phyloP scores from a whole-genome alignment of 2,329 filamentous ascomycete genomes.

The Penicillium rolfsii region DNA sequence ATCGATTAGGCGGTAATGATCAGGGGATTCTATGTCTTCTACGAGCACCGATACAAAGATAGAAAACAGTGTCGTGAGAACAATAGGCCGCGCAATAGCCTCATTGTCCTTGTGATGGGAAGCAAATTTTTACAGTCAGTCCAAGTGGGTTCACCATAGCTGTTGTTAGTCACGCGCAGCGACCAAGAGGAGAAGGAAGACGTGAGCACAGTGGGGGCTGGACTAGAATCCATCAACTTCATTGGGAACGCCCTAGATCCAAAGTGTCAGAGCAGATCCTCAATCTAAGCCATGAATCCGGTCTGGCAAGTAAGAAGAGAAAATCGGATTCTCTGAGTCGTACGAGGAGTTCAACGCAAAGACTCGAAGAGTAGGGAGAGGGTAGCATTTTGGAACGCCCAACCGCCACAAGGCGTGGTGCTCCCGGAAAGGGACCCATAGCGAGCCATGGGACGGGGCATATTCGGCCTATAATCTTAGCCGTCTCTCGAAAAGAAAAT shows the following conservation, averaged over 20 bases:
- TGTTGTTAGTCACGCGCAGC: neutral
- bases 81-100: neutral
- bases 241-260: conserved; percentile 2
- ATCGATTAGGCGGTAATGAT: neutral
- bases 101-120: neutral
- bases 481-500: conserved; percentile 2
- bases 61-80: neutral
- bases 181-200: neutral
- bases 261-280: neutral
- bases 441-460: conserved; percentile 1
- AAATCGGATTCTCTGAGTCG: neutral
- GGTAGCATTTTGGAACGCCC: conserved; percentile 19
- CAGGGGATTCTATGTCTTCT: neutral
- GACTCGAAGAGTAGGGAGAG: conserved; percentile 7
- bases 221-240: neutral
- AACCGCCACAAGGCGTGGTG: conserved; percentile 8
- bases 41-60: neutral
- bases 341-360: conserved; percentile 4
- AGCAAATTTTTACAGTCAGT: neutral
- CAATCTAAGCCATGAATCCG: neutral
- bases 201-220: neutral
- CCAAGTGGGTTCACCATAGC: neutral
- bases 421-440: conserved; percentile 1
- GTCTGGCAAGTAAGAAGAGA: neutral
- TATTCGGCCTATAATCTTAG: conserved; percentile 9